These are phyloP conservation scores for Nannizziopsis arthrosporioides DNA, from an alignment of 2,329 filamentous ascomycete species.

Conservation along the genomic window DNA sequence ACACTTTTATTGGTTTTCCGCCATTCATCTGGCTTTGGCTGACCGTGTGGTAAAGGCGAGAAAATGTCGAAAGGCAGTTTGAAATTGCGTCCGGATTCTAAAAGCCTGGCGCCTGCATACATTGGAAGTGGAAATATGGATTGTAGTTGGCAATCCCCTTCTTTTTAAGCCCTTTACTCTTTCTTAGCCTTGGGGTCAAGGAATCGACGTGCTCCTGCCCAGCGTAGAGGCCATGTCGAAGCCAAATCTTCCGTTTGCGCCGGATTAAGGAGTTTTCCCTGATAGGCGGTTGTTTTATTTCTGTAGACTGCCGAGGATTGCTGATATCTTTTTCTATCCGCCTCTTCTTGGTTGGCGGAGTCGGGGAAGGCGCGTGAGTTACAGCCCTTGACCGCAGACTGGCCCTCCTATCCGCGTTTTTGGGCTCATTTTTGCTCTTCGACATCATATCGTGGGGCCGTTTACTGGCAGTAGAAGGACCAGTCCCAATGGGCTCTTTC, in stretches of 20 bases:
- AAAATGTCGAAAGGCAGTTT: constrained; percentile 84
- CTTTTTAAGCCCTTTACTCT: constrained; percentile 24
- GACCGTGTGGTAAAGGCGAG: constrained; percentile 69
- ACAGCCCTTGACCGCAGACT: constrained; percentile 45
- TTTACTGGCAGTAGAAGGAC: constrained; percentile 47
- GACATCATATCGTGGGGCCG: constrained; percentile 46
- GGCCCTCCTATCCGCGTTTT: constrained; percentile 45
- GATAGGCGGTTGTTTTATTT: neutral
- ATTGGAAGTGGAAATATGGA: constrained; percentile 59
- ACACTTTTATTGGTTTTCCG: constrained; percentile 81
- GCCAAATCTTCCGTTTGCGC: constrained; percentile 57
- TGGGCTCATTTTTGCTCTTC: constrained; percentile 39
- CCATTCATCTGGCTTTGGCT: constrained; percentile 89
- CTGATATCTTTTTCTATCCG: constrained; percentile 32
- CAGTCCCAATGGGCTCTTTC: constrained; percentile 38
- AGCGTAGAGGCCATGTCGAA: constrained; percentile 72
- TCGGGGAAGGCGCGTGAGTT: constrained; percentile 17
- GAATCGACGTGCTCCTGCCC: constrained; percentile 54
- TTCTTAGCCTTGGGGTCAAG: constrained; percentile 40
- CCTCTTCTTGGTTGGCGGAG: constrained; percentile 31
- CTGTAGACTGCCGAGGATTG: neutral
- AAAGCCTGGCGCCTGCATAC: constrained; percentile 58
- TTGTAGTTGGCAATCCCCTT: constrained; percentile 26
- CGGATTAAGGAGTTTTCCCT: constrained; percentile 17
- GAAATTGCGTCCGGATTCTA: constrained; percentile 68